These are phyloP conservation scores for Phytopythium montanum DNA, from an alignment of 352 stramenopile genomes.

Conservation along the genomic window DNA sequence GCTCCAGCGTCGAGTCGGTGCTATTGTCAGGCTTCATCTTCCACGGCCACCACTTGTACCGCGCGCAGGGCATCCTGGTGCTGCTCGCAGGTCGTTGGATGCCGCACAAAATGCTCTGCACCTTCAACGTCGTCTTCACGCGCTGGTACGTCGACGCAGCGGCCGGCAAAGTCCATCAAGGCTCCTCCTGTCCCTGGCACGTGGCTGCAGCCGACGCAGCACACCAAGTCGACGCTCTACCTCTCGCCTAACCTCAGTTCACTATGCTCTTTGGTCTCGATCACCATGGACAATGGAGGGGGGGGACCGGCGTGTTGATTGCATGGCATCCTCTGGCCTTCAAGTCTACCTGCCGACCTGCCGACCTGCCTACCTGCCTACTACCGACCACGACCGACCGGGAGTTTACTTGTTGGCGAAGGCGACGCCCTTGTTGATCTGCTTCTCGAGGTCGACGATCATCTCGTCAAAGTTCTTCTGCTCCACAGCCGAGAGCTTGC, in stretches of 20 bases:
- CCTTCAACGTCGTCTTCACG: constrained; percentile 22
- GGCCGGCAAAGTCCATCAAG: neutral
- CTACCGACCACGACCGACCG: too few relatives aligned
- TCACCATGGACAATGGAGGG: too few relatives aligned
- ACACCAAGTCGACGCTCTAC: neutral
- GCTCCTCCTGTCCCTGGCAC: constrained; percentile 20
- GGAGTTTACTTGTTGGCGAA: constrained; percentile 74
- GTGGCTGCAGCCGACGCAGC: constrained; percentile 7
- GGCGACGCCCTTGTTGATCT: constrained; percentile 86
- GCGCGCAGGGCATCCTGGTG: constrained; percentile 11
- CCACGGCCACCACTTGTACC: constrained; percentile 18
- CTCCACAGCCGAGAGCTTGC: constrained; percentile 77
- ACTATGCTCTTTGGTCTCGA: too few relatives aligned
- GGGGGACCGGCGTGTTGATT: too few relatives aligned
- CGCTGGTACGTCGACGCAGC: constrained; percentile 17
- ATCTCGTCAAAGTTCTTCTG: constrained; percentile 90
- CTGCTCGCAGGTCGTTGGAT: constrained; percentile 14
- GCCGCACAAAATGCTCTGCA: constrained; percentile 14
- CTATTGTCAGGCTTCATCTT: constrained; percentile 15
- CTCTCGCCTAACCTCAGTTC: neutral
- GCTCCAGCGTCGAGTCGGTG: constrained; percentile 12
- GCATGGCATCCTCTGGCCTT: too few relatives aligned
- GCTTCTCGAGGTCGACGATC: constrained; percentile 81
- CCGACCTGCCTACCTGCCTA: too few relatives aligned
- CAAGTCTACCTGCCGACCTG: too few relatives aligned